Evolutionary conservation across 129 eudicot species (phyloP).

Genomic region (Tanacetum coccineum): DNA sequence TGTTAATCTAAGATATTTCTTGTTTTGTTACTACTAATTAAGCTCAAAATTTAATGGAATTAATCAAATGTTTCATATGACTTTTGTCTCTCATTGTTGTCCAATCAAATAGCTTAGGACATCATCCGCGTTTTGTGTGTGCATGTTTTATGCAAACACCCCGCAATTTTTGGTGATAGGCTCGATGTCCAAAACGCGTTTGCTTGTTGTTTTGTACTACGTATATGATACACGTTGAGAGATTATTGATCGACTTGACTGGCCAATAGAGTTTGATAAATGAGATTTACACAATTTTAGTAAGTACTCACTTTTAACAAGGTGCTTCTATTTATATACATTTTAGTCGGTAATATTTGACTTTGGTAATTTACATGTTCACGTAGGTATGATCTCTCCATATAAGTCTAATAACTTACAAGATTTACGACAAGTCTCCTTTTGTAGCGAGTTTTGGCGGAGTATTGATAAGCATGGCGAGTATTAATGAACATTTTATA

Average conservation of each 20-base stretch:
- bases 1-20: background rate
- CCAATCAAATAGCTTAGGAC: conserved; percentile 30
- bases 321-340: too few species aligned
- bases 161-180: conserved; percentile 21
- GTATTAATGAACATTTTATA: too few species aligned
- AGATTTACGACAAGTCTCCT: too few species aligned
- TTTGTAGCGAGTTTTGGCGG: too few species aligned
- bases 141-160: conserved; percentile 34
- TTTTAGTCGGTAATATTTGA: too few species aligned
- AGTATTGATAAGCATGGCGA: too few species aligned
- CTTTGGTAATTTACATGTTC: too few species aligned
- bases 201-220: background rate
- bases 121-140: conserved; percentile 29
- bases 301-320: too few species aligned
- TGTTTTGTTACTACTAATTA: conserved; percentile 1
- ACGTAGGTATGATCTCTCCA: too few species aligned
- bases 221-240: background rate
- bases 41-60: conserved; percentile 24
- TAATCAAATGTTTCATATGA: background rate
- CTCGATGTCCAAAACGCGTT: conserved; percentile 20
- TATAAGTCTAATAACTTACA: too few species aligned
- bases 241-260: background rate
- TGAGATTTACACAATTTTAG: too few species aligned
- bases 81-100: conserved; percentile 19
- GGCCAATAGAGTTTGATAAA: too few species aligned